A percentile compares a stretch with the other conserved stretches of the same genome.
Conservation (phyloP, 495 filamentous ascomycete genomes). For the Cercophora newfieldiana region DNA sequence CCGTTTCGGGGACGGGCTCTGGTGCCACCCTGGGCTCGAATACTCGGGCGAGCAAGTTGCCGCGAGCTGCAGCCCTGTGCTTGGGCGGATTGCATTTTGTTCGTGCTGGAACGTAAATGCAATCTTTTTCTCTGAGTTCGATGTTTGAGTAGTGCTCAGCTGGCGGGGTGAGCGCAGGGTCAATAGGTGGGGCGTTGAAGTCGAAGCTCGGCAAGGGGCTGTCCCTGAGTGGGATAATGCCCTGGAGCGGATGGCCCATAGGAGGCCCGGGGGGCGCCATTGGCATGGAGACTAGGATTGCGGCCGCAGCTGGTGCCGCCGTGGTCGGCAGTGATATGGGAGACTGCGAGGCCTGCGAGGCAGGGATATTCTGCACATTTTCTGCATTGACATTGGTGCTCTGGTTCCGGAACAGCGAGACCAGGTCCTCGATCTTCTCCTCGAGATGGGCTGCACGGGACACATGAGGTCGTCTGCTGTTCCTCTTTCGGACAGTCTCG, state of each 20-base stretch:
- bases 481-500: constrained; percentile 40
- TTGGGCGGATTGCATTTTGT: neutral
- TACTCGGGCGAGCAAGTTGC: neutral
- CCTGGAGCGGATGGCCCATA: neutral
- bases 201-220: neutral
- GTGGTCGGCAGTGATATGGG: neutral
- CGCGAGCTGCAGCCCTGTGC: neutral
- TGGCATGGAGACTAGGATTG: neutral
- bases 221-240: neutral
- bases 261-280: neutral
- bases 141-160: neutral
- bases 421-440: constrained; percentile 47
- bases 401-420: constrained; percentile 43
- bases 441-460: constrained; percentile 46
- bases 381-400: constrained; percentile 18
- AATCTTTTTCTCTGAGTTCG: neutral
- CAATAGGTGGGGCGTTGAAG: neutral
- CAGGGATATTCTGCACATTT: constrained; percentile 1
- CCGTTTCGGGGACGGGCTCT: neutral
- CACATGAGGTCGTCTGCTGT: constrained; percentile 28
- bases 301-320: neutral
- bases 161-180: neutral
- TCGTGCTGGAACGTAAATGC: neutral
- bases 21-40: constrained; percentile 8
- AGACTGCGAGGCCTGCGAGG: neutral